Base-by-base conservation (phyloP, 257 asterid genomes). In the Gentiana straminea region DNA sequence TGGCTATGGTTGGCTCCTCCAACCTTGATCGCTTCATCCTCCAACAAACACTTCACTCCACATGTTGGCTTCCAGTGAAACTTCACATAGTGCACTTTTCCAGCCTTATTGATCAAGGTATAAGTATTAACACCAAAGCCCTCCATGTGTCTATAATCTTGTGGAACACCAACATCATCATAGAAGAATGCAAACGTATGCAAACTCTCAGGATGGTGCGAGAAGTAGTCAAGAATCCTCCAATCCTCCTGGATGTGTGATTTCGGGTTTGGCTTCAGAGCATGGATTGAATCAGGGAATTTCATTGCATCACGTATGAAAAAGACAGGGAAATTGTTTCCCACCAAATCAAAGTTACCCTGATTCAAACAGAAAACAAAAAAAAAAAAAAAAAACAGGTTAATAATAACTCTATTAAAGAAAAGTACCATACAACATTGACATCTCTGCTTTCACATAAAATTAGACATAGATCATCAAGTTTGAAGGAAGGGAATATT, bases 1-100 rank as follows among this genome's bases (percentile, higher is more conserved):
- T 92, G 98, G 66, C 98, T 92, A 67, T 92, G 98, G 59, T 92
- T 92, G 4, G 86, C 59, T 49, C 98, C 98, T 35, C 95, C 98
- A 51, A 92, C 83, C 68, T 71, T 80, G 56, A 81, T 54, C 24
- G 93, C 87, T 51, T 92, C 97, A 1, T 85, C 97, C 13, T 88
- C 95, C 71, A 80, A 62, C 54, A 92, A 77, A 64, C 83, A 77
- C 70, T 88, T 92, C 55, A 92, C 94, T 35, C 95, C 98, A 67
- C 97, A 92, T 39, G 98, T 92, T 8, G 98, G 98, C 81, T 75
- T 92, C 98, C 98, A 92, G 61, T 88, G 97, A 76, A 92, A 92
- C 60, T 92, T 92, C 63, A 92, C 97, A 54, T 88, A 88, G 53
- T 80, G 77, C 13, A 68, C 88, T 74, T 92, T 92, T 15, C 98